phyloP scores from a whole-genome alignment of 202 grass and related monocot species.

The Miscanthus sacchariflorus region DNA sequence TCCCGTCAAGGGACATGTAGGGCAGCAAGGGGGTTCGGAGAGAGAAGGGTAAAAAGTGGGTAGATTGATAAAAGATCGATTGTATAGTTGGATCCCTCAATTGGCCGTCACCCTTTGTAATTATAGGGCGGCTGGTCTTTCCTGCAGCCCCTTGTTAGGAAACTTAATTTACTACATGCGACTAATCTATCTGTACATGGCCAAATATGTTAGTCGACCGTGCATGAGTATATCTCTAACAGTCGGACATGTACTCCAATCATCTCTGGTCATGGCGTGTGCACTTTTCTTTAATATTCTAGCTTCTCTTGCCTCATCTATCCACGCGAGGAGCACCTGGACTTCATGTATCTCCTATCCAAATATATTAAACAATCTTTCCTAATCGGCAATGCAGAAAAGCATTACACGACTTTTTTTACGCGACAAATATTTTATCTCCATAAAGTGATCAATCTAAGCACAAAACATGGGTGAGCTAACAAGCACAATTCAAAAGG shows the following conservation, averaged over 20 bases:
- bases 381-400: not conserved
- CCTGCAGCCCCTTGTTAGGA: not conserved
- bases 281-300: not conserved
- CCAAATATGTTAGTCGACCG: not conserved
- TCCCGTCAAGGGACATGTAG: not conserved
- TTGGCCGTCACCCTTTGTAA: not conserved
- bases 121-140: not conserved
- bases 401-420: constrained; percentile 21
- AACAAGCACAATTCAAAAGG: constrained; percentile 21
- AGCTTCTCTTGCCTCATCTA: not conserved
- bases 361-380: not conserved
- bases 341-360: not conserved
- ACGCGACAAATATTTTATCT: constrained; percentile 22
- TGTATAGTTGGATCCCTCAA: not conserved
- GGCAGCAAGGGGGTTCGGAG: not conserved
- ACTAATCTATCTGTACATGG: not conserved
- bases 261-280: not conserved
- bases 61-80: not conserved
- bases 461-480: constrained; percentile 26
- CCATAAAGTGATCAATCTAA: constrained; percentile 31
- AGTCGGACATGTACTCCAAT: not conserved
- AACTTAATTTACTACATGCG: not conserved
- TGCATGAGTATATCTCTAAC: not conserved
- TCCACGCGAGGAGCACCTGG: not conserved
- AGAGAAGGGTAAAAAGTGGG: not conserved